phyloP scores from a whole-genome alignment of 2,329 filamentous ascomycete species.

The Diplocarpon mali region DNA sequence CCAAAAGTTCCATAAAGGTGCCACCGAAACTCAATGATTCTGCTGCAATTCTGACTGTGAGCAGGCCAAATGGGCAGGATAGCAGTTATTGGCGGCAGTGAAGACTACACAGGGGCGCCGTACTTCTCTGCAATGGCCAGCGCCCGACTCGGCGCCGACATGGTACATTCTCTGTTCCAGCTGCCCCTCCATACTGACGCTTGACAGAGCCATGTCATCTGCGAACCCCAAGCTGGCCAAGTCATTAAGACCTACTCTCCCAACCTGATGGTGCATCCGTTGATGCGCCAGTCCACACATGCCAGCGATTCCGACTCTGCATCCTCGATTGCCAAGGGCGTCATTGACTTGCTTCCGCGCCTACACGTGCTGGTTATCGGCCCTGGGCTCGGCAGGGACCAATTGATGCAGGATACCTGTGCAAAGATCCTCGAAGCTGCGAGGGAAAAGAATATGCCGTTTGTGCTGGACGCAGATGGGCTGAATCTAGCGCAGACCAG shows the following conservation, averaged over 20 bases:
- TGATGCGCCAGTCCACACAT: conserved; percentile 68
- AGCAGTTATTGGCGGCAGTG: conserved; percentile 86
- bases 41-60: conserved; percentile 1
- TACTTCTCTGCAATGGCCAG: conserved; percentile 98
- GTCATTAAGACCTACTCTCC: conserved; percentile 98
- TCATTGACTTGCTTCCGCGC: conserved; percentile 72
- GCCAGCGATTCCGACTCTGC: conserved; percentile 43
- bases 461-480: conserved; percentile 89
- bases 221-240: conserved; percentile 72
- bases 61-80: conserved; percentile 77
- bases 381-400: conserved; percentile 81
- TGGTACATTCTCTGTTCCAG: conserved; percentile 44
- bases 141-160: conserved; percentile 77
- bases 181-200: neutral
- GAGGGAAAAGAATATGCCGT: conserved; percentile 56
- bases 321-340: conserved; percentile 48
- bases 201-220: conserved; percentile 78
- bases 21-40: neutral
- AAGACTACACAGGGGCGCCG: conserved; percentile 93
- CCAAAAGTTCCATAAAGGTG: conserved; percentile 92
- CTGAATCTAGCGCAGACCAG: conserved; percentile 65
- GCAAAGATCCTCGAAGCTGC: conserved; percentile 70
- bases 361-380: conserved; percentile 90
- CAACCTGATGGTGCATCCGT: conserved; percentile 95
- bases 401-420: conserved; percentile 80